Percentiles rank a stretch among this genome's conserved stretches.
Conservation (phyloP, 768 basidiomycete genomes). For the Rhodotorula toruloides region DNA sequence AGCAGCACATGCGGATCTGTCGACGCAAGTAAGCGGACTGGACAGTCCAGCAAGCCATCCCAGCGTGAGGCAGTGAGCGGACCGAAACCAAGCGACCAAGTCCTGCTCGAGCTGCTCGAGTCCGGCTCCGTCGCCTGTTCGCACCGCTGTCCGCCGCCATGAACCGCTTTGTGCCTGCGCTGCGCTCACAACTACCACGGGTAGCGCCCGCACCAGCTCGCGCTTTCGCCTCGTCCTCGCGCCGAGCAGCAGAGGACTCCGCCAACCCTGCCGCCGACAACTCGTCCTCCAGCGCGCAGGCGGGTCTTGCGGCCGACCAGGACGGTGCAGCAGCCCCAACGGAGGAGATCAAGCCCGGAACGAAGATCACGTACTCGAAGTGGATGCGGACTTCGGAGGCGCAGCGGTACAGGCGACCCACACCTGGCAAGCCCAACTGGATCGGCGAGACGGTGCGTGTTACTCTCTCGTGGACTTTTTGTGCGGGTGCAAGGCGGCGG, state of each 20-base stretch:
- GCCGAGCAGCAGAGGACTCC: conserved; percentile 1
- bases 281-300: conserved; percentile 7
- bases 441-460: conserved; percentile 37
- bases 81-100: too few relatives aligned
- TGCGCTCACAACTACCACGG: background rate
- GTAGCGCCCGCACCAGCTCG: background rate
- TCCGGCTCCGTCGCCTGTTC: too few relatives aligned
- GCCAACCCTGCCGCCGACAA: conserved; percentile 10
- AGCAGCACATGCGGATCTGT: too few relatives aligned
- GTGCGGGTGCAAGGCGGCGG: background rate
- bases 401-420: conserved; percentile 13
- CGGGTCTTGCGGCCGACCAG: conserved; percentile 1
- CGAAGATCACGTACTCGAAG: background rate
- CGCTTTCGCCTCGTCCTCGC: conserved; percentile 18
- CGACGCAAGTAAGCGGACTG: too few relatives aligned
- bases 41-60: too few relatives aligned
- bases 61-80: too few relatives aligned
- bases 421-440: conserved; percentile 34
- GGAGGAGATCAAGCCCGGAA: background rate
- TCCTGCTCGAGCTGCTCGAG: background rate
- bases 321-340: background rate
- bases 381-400: conserved; percentile 35
- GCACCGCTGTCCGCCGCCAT: background rate
- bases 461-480: background rate
- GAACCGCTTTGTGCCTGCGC: background rate